Conservation (phyloP, 768 basidiomycete species). For the Chalciporus sphaerocephalus region DNA sequence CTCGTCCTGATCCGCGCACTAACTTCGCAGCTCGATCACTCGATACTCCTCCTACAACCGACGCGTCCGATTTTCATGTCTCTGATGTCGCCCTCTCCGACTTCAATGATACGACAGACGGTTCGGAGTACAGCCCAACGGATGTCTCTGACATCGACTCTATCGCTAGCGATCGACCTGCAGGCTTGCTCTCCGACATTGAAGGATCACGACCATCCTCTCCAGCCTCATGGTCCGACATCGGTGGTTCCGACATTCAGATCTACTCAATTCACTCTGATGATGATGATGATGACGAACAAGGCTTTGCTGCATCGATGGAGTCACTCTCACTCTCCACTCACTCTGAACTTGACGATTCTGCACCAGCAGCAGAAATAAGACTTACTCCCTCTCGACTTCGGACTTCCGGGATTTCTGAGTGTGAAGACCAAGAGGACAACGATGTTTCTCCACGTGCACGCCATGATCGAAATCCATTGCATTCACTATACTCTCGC, state of each 20-base stretch:
- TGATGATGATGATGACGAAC: constrained; percentile 29
- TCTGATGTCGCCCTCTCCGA: constrained; percentile 44
- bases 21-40: constrained; percentile 34
- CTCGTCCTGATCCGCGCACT: constrained; percentile 48
- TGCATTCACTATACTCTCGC: constrained; percentile 32
- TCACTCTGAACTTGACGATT: constrained; percentile 14
- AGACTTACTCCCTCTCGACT: constrained; percentile 7
- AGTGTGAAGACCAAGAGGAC: not conserved
- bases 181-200: constrained; percentile 24
- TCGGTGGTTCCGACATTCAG: constrained; percentile 32
- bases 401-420: not conserved
- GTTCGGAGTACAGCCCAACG: constrained; percentile 11
- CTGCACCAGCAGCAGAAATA: constrained; percentile 6
- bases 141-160: constrained; percentile 27
- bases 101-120: constrained; percentile 19
- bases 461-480: constrained; percentile 25
- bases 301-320: constrained; percentile 32
- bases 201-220: constrained; percentile 27
- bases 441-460: constrained; percentile 12
- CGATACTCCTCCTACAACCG: constrained; percentile 72
- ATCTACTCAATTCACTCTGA: constrained; percentile 26
- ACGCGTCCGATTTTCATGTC: constrained; percentile 53
- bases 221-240: constrained; percentile 37
- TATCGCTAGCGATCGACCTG: constrained; percentile 5
- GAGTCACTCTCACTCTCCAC: constrained; percentile 35